Conservation (phyloP, 768 basidiomycete genomes). For the Trametes elegans region DNA sequence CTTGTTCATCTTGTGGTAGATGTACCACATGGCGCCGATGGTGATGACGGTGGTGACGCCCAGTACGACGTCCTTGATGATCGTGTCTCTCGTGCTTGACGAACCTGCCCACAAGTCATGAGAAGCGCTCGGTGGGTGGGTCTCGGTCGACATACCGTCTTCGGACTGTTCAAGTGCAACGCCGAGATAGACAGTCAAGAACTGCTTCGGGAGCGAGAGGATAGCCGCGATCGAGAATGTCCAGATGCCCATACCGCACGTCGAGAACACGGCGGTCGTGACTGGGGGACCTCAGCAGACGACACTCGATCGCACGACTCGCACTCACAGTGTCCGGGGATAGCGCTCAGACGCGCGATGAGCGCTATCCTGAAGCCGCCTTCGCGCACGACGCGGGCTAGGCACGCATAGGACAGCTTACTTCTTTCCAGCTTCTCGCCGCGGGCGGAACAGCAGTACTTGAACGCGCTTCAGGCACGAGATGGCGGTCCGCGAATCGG, state of each 20-base stretch:
- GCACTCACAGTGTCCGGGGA: slow-evolving; percentile 79
- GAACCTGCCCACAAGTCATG: slow-evolving; percentile 19
- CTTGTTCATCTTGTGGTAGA: slow-evolving; percentile 66
- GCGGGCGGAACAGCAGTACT: slow-evolving; percentile 69
- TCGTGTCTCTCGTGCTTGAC: slow-evolving; percentile 48
- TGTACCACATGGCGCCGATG: slow-evolving; percentile 79
- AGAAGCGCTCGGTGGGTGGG: background rate
- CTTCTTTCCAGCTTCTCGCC: slow-evolving; percentile 63
- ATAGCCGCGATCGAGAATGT: slow-evolving; percentile 78
- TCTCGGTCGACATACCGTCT: slow-evolving; percentile 15
- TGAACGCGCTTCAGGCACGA: slow-evolving; percentile 66
- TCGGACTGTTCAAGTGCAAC: slow-evolving; percentile 63
- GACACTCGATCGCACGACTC: background rate
- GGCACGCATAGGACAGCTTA: slow-evolving; percentile 45
- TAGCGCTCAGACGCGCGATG: slow-evolving; percentile 74
- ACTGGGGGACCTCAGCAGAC: slow-evolving; percentile 43
- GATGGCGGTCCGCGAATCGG: background rate
- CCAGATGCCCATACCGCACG: slow-evolving; percentile 83
- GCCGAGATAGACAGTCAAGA: slow-evolving; percentile 89
- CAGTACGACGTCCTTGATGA: slow-evolving; percentile 69
- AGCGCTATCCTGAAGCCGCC: slow-evolving; percentile 87
- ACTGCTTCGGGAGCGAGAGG: slow-evolving; percentile 86
- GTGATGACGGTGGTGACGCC: slow-evolving; percentile 71
- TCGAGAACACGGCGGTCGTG: slow-evolving; percentile 84
- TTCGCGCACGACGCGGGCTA: slow-evolving; percentile 65